phyloP scores from a whole-genome alignment of 106 monocot species.

The Agapanthus africanus region DNA sequence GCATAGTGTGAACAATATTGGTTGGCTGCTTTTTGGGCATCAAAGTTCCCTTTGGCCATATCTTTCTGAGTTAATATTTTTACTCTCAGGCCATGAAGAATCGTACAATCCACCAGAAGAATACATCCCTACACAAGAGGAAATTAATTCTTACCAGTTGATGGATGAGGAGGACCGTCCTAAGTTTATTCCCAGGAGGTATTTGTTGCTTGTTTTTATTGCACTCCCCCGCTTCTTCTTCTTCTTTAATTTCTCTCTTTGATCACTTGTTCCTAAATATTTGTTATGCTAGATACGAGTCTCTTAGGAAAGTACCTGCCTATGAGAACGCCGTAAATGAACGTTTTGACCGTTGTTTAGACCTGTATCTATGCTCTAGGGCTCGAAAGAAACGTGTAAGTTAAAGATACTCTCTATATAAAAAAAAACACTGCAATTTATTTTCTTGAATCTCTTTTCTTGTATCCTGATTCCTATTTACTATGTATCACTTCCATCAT shows the following conservation, averaged over 20 bases:
- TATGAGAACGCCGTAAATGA: constrained; percentile 85
- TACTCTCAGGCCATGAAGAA: constrained; percentile 77
- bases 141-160: constrained; percentile 85
- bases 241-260: background rate
- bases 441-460: background rate
- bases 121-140: constrained; percentile 93
- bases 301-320: constrained; percentile 85
- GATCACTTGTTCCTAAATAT: constrained; percentile 7
- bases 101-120: constrained; percentile 94
- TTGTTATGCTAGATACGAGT: constrained; percentile 47
- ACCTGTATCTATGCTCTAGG: constrained; percentile 91
- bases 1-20: background rate
- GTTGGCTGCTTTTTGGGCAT: background rate
- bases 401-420: background rate
- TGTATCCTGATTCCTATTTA: background rate
- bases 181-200: constrained; percentile 95
- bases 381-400: constrained; percentile 81
- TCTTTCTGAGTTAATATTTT: background rate
- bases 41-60: background rate
- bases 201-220: background rate
- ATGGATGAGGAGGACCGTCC: constrained; percentile 98
- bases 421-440: constrained; percentile 1
- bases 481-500: background rate
- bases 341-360: constrained; percentile 82
- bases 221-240: background rate